Evolutionary conservation across 441 rosid species (phyloP).

Genomic region (Melastoma candidum): DNA sequence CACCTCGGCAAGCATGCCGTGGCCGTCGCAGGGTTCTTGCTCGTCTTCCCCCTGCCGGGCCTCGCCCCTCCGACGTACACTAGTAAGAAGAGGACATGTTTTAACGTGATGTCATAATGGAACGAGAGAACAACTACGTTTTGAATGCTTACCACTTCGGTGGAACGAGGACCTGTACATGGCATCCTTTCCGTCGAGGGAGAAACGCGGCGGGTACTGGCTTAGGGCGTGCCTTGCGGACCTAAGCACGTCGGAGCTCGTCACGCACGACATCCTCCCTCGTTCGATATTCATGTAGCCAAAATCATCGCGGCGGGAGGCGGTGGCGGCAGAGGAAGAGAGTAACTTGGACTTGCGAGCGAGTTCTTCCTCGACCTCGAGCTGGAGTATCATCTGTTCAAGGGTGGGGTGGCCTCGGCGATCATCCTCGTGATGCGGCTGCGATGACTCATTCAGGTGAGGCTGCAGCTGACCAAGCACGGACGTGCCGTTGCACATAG

Average conservation of each 20-base stretch:
- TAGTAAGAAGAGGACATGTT: too few species aligned
- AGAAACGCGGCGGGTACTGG: slow-evolving; percentile 74
- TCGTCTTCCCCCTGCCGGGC: too few species aligned
- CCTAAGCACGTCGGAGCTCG: slow-evolving; percentile 58
- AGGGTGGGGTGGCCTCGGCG: slow-evolving; percentile 25
- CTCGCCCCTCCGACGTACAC: too few species aligned
- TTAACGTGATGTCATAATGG: too few species aligned
- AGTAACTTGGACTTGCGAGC: slow-evolving; percentile 38
- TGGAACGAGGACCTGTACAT: slow-evolving; percentile 73
- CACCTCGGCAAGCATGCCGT: slow-evolving; percentile 22
- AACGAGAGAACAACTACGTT: too few species aligned
- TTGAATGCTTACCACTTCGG: too few species aligned
- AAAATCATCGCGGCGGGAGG: too few species aligned
- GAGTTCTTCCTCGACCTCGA: slow-evolving; percentile 68
- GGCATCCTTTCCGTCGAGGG: slow-evolving; percentile 83
- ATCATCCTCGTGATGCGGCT: slow-evolving; percentile 9
- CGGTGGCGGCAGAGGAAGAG: neutral
- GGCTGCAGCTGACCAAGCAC: slow-evolving; percentile 4
- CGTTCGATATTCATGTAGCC: slow-evolving; percentile 9
- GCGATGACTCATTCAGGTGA: slow-evolving; percentile 17
- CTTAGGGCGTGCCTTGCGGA: slow-evolving; percentile 75
- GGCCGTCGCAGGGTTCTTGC: too few species aligned
- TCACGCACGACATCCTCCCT: slow-evolving; percentile 67
- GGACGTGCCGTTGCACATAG: too few species aligned
- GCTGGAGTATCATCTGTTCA: slow-evolving; percentile 75